Conservation (phyloP, 2,329 filamentous ascomycete genomes). For the Blastomyces percursus region DNA sequence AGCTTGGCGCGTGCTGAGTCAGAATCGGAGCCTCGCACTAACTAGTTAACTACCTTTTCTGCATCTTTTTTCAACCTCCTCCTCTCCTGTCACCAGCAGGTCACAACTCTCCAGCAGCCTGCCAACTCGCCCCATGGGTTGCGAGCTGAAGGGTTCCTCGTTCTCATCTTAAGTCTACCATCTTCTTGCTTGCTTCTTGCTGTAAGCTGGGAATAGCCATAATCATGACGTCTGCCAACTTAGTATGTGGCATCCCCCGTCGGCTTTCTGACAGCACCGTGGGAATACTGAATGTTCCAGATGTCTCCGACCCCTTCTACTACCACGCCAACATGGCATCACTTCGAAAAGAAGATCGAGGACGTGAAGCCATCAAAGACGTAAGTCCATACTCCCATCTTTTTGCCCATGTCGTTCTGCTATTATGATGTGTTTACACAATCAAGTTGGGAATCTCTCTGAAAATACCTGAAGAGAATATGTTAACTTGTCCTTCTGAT, state of each 20-base stretch:
- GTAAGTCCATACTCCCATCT: constrained; percentile 46
- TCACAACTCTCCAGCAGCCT: constrained; percentile 3
- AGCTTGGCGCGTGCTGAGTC: constrained; percentile 5
- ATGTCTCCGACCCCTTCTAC: constrained; percentile 62
- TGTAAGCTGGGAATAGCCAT: not conserved
- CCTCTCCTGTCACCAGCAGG: not conserved
- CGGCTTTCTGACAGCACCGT: constrained; percentile 14
- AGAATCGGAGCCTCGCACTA: constrained; percentile 7
- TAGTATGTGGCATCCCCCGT: constrained; percentile 30
- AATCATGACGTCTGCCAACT: constrained; percentile 33
- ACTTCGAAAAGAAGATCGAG: constrained; percentile 71
- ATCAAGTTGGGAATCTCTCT: constrained; percentile 99
- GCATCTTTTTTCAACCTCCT: not conserved
- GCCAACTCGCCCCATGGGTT: constrained; percentile 6
- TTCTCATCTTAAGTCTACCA: not conserved
- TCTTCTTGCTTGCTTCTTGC: not conserved
- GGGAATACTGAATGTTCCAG: constrained; percentile 30
- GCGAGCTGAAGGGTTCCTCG: constrained; percentile 1
- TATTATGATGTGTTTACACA: constrained; percentile 62
- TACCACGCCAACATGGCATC: constrained; percentile 57
- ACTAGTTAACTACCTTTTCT: too few species aligned
- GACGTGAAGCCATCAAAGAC: constrained; percentile 80
- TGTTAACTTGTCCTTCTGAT: constrained; percentile 69
- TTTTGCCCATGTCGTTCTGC: constrained; percentile 2
- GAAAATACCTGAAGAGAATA: constrained; percentile 85